Conservation (phyloP, 139 green algal genomes). For the Spirogloea muscicola region DNA sequence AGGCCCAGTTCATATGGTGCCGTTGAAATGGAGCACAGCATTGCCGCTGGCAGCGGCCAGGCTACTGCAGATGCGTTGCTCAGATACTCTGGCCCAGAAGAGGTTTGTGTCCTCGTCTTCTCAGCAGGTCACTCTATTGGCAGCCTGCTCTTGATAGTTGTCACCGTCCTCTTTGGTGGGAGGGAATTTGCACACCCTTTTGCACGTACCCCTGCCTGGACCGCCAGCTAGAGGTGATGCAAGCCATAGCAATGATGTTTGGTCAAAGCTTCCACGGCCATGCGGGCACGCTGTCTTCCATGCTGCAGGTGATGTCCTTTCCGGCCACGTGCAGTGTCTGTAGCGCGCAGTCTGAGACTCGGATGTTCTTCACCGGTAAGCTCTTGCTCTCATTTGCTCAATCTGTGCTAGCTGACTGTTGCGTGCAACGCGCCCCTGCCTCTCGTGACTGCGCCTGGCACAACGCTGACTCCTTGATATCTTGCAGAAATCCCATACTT, state of each 20-base stretch:
- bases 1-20: constrained; percentile 25
- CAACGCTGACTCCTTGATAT: neutral
- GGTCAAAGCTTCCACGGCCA: no score
- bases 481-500: constrained; percentile 58
- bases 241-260: no score
- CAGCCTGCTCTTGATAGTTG: no score
- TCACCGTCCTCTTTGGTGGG: no score
- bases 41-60: constrained; percentile 1
- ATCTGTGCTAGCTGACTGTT: neutral
- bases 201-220: no score
- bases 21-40: constrained; percentile 10
- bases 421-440: no score
- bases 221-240: no score
- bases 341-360: constrained; percentile 34
- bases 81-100: constrained; percentile 49
- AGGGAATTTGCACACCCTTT: no score
- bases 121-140: no score
- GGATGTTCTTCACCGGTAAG: constrained; percentile 54
- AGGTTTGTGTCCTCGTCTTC: constrained; percentile 25
- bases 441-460: no score
- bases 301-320: constrained; percentile 59
- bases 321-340: constrained; percentile 57
- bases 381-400: neutral
- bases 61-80: no score
- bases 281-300: neutral